Evolutionary conservation across 2,329 filamentous ascomycete species (phyloP), one percentile per base, ranked within the genome.

Genomic region (Pseudocercospora fijiensis): DNA sequence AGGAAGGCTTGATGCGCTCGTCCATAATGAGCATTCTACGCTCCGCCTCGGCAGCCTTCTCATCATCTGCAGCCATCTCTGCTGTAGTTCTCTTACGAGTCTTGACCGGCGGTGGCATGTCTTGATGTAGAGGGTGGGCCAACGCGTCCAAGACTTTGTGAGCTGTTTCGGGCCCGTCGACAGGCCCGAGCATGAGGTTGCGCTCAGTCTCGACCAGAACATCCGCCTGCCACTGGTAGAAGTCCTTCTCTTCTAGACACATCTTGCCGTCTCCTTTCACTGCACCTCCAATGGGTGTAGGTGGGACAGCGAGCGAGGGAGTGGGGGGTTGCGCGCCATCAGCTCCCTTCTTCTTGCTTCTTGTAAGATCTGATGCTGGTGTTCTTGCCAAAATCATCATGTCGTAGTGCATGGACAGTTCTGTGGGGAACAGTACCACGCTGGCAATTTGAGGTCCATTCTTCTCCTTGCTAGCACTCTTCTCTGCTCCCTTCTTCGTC

Each of bases 11-110:
- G 64, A 92, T 84, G 5, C 92, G 86, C 71, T 97, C 94, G 73
- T 99, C 95, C 78, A 93, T 87, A 22, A 91, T 88, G 57, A 98
- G 88, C 92, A 99, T 95, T 70, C 92, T 96, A 53, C 92, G 86
- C 77, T 99, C 93, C 68, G 92, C 88, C 64, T 92, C 91, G 22
- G 93, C 94, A 0, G 92, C 92, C 64, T 92, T 84, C 0, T 95
- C 94, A 78, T 99, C 93, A 73, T 99, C 95, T 7, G 94, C 94
- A 8, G 92, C 95, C 81, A 98, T 87, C 75, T 99, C 94, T 8
- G 95, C 95, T 18, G 96, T 89, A 0, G 95, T 99, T 66, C 94
- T 88, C 82, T 99, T 98, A 62, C 95, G 85, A 7, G 88, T 89
- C 82, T 96, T 97, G 2, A 92, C 92, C 65, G 90, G 85, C 0